Conservation (phyloP, 2,329 filamentous ascomycete genomes). For the Epichloe uncinata region DNA sequence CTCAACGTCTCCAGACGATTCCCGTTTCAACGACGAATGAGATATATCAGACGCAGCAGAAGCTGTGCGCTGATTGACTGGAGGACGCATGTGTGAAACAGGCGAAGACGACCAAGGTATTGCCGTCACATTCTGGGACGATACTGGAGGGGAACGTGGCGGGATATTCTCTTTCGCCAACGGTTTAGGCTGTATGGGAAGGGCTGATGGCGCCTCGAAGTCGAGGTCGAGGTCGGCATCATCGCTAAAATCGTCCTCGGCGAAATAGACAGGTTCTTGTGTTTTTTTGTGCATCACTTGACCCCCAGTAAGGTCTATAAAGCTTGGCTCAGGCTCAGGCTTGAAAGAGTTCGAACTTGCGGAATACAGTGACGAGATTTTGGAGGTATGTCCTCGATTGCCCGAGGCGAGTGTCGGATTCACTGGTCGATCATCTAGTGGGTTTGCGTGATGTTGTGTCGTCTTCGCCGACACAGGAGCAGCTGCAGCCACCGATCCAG, state of each 20-base stretch:
- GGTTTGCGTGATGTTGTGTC: conserved; percentile 13
- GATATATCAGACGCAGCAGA: conserved; percentile 10
- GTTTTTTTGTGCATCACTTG: conserved; percentile 13
- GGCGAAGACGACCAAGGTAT: conserved; percentile 65
- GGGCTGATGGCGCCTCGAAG: conserved; percentile 44
- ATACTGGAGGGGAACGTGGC: conserved; percentile 16
- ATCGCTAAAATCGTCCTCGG: conserved; percentile 77
- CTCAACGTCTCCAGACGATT: conserved; percentile 21
- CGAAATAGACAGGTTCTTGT: conserved; percentile 41
- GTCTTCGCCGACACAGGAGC: conserved; percentile 26
- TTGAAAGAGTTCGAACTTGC: conserved; percentile 35
- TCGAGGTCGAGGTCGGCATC: conserved; percentile 65
- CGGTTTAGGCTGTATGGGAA: conserved; percentile 23
- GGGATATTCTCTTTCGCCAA: conserved; percentile 14
- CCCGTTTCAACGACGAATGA: conserved; percentile 27
- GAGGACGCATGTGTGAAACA: conserved; percentile 31
- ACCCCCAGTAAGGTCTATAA: conserved; percentile 23
- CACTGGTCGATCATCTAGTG: conserved; percentile 16
- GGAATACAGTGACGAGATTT: conserved; percentile 22
- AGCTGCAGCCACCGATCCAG: conserved; percentile 17
- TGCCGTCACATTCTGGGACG: conserved; percentile 13
- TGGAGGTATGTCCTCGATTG: conserved; percentile 2
- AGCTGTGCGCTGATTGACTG: conserved; percentile 11
- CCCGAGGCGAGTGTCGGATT: conserved; percentile 18
- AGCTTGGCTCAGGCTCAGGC: conserved; percentile 12